A percentile compares a stretch with the other conserved stretches of the same genome.
phyloP scores from a whole-genome alignment of 2,329 filamentous ascomycete species.

The Pseudophaeomoniella oleicola region DNA sequence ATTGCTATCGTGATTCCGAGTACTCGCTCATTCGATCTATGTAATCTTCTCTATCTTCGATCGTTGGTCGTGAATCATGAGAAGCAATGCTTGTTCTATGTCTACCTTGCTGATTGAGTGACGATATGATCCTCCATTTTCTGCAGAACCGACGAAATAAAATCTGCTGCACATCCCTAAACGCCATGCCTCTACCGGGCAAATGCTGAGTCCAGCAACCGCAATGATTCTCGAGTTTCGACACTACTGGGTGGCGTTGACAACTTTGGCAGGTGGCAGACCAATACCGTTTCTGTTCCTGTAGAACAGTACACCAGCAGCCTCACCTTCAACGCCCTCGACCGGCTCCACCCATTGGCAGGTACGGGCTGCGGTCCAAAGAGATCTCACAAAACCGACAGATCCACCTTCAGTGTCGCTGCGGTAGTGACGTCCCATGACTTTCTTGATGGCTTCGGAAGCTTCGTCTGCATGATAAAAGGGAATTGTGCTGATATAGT shows the following conservation, averaged over 20 bases:
- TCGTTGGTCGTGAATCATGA: background rate
- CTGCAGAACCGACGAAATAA: background rate
- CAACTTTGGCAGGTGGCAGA: constrained; percentile 33
- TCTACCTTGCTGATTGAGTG: background rate
- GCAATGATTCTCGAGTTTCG: constrained; percentile 9
- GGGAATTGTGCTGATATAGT: constrained; percentile 90
- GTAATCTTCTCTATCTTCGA: background rate
- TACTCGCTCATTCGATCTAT: background rate
- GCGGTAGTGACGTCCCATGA: constrained; percentile 96
- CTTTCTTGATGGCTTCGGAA: constrained; percentile 77
- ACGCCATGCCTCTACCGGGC: background rate
- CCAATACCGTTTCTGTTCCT: constrained; percentile 86
- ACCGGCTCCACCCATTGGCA: constrained; percentile 98
- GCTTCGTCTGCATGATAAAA: constrained; percentile 96
- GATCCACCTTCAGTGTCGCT: constrained; percentile 63
- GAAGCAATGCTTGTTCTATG: background rate
- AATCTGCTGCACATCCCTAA: background rate
- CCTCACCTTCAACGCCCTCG: constrained; percentile 63
- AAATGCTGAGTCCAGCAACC: background rate
- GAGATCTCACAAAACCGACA: constrained; percentile 66
- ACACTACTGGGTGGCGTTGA: background rate
- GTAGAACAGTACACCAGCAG: constrained; percentile 82
- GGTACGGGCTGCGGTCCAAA: constrained; percentile 68
- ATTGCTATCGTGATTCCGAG: background rate
- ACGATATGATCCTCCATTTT: background rate